phyloP scores from a whole-genome alignment of 106 monocot species.

The Amphibolis antarctica region DNA sequence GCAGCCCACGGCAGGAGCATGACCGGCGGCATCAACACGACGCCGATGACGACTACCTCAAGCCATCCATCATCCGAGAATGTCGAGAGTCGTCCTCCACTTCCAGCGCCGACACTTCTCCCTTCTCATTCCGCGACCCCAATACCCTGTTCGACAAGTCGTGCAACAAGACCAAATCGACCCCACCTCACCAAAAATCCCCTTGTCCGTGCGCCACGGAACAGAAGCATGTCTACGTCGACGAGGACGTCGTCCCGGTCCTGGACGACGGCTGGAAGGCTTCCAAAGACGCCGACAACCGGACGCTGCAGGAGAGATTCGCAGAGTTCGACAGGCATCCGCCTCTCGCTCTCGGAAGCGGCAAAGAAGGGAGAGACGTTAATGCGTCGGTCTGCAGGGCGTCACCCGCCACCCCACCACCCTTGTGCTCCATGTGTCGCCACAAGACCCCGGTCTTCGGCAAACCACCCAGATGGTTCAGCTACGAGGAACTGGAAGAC shows the following conservation, averaged over 20 bases:
- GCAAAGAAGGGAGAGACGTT: conserved; percentile 8
- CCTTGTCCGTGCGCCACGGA: not conserved
- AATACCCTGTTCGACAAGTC: conserved; percentile 25
- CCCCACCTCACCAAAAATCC: not conserved
- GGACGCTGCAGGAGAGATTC: conserved; percentile 15
- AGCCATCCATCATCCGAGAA: conserved; percentile 2
- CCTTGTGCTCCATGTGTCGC: conserved; percentile 47
- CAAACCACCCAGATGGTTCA: conserved; percentile 41
- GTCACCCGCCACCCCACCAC: conserved; percentile 31
- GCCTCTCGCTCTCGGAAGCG: not conserved
- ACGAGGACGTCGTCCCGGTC: not conserved
- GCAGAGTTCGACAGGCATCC: conserved; percentile 13
- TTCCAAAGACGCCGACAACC: not conserved
- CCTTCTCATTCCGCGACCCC: conserved; percentile 1
- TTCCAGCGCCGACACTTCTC: not conserved
- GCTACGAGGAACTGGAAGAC: conserved; percentile 33
- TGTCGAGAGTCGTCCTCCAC: not conserved
- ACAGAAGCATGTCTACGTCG: not conserved
- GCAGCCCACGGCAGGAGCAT: not conserved
- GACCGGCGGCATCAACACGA: not conserved
- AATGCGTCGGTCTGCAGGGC: conserved; percentile 11
- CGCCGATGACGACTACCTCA: conserved; percentile 5
- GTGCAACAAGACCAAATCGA: not conserved
- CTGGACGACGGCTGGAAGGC: too few relatives aligned
- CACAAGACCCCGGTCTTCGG: conserved; percentile 47